phyloP scores from a whole-genome alignment of 2,329 filamentous ascomycete species.

The Fusarium vanettenii region DNA sequence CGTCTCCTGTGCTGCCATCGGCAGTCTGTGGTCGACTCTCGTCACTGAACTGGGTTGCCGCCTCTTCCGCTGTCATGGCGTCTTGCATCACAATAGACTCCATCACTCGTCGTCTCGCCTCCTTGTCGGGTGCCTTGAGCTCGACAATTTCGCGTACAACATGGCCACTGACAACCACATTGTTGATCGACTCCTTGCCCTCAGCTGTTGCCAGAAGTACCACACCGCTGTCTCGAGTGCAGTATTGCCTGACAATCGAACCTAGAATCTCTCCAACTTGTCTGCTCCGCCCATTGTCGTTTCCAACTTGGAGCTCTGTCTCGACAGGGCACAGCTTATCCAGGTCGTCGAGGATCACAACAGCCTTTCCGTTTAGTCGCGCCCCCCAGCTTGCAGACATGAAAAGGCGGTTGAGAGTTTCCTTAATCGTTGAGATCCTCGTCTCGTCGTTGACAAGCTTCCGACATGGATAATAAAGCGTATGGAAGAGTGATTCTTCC shows the following conservation, averaged over 20 bases:
- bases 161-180: constrained; percentile 89
- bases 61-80: constrained; percentile 53
- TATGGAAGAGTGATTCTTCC: constrained; percentile 80
- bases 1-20: constrained; percentile 65
- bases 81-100: constrained; percentile 78
- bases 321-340: constrained; percentile 94
- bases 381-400: constrained; percentile 93
- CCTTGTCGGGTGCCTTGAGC: constrained; percentile 92
- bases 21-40: constrained; percentile 69
- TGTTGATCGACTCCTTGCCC: constrained; percentile 92
- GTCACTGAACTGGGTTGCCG: constrained; percentile 51
- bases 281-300: constrained; percentile 91
- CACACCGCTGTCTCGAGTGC: constrained; percentile 81
- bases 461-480: constrained; percentile 86
- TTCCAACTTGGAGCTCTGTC: constrained; percentile 92
- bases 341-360: constrained; percentile 92
- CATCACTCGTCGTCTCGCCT: constrained; percentile 84
- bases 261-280: constrained; percentile 92
- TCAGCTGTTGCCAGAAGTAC: constrained; percentile 92
- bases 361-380: constrained; percentile 81
- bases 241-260: constrained; percentile 85
- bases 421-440: constrained; percentile 89
- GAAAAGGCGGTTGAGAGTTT: constrained; percentile 85
- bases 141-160: constrained; percentile 91
- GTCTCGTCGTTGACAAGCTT: constrained; percentile 92